A percentile compares a stretch with the other conserved stretches of the same genome.
Evolutionary conservation across 768 basidiomycete species (phyloP).

Genomic region (Clitopilus passeckerianus): DNA sequence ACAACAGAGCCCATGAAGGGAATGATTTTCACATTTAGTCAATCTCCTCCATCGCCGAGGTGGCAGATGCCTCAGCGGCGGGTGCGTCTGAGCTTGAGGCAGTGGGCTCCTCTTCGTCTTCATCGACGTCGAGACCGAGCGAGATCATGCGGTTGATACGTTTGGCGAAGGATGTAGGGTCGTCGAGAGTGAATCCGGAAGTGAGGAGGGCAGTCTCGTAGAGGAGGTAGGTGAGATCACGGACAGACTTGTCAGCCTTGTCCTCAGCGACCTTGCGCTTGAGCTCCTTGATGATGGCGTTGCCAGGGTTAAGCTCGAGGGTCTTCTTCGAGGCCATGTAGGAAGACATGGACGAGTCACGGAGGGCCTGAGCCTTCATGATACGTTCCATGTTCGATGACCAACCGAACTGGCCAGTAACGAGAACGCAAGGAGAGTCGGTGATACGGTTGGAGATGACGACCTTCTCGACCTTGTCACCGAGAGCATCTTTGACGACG

Average conservation of each 20-base stretch:
- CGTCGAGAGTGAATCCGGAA: conserved; percentile 93
- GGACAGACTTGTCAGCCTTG: conserved; percentile 97
- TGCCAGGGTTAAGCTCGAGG: conserved; percentile 88
- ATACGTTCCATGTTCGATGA: conserved; percentile 99
- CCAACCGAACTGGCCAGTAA: conserved; percentile 99
- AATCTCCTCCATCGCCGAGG: conserved; percentile 97
- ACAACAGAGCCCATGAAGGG: not conserved
- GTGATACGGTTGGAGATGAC: conserved; percentile 96
- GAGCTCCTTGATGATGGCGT: conserved; percentile 94
- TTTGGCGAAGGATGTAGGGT: conserved; percentile 91
- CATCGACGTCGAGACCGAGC: conserved; percentile 86
- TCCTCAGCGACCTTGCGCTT: conserved; percentile 94
- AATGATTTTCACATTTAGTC: conserved; percentile 42
- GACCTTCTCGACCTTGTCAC: conserved; percentile 99
- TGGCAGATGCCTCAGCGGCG: conserved; percentile 52
- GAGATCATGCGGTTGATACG: conserved; percentile 98
- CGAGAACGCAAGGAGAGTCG: conserved; percentile 94
- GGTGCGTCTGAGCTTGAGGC: conserved; percentile 42
- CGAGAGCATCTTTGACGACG: conserved; percentile 96
- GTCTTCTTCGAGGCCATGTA: conserved; percentile 99
- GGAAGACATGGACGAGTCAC: conserved; percentile 95
- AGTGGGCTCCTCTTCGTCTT: conserved; percentile 55
- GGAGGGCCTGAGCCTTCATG: conserved; percentile 98
- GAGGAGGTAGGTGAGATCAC: conserved; percentile 91
- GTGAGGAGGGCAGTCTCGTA: conserved; percentile 97